Conservation (phyloP, 768 basidiomycete genomes). For the Amanita fuliginea region DNA sequence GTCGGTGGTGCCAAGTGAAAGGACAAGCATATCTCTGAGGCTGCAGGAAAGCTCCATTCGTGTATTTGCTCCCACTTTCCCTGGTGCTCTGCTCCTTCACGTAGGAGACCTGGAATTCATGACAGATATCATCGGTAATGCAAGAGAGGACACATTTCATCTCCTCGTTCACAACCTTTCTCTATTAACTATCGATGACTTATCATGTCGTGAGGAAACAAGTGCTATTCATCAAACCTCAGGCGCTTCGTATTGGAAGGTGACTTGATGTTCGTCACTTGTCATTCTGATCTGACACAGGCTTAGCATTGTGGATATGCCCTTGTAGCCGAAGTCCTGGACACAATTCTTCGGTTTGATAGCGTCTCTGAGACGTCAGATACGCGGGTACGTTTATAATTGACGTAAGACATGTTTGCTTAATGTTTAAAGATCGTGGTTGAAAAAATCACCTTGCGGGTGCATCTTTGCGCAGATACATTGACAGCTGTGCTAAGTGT, state of each 20-base stretch:
- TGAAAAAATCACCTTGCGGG: slow-evolving; percentile 36
- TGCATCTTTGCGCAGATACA: slow-evolving; percentile 77
- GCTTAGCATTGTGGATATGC: slow-evolving; percentile 50
- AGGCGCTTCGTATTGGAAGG: slow-evolving; percentile 59
- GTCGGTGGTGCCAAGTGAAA: slow-evolving; percentile 82
- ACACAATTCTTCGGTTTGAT: background rate
- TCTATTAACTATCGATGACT: slow-evolving; percentile 31
- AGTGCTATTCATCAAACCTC: background rate
- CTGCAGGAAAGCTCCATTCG: slow-evolving; percentile 60
- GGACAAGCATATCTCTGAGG: slow-evolving; percentile 60
- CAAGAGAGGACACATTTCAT: slow-evolving; percentile 41
- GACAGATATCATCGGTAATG: slow-evolving; percentile 65
- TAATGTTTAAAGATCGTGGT: slow-evolving; percentile 36
- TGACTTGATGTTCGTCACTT: slow-evolving; percentile 13
- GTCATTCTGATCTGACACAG: background rate
- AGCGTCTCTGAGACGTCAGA: background rate
- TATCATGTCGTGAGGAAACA: slow-evolving; percentile 7
- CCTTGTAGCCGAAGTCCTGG: slow-evolving; percentile 13
- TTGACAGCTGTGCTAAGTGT: slow-evolving; percentile 47
- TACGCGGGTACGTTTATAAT: background rate
- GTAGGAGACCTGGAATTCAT: slow-evolving; percentile 56
- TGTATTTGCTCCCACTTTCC: slow-evolving; percentile 40
- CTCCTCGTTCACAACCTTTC: slow-evolving; percentile 37
- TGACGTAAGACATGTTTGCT: background rate
- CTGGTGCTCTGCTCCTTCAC: slow-evolving; percentile 58